These are phyloP conservation scores for Cyclostephanos tholiformis DNA, from an alignment of 108 stramenopile genomes.

Conservation along the genomic window DNA sequence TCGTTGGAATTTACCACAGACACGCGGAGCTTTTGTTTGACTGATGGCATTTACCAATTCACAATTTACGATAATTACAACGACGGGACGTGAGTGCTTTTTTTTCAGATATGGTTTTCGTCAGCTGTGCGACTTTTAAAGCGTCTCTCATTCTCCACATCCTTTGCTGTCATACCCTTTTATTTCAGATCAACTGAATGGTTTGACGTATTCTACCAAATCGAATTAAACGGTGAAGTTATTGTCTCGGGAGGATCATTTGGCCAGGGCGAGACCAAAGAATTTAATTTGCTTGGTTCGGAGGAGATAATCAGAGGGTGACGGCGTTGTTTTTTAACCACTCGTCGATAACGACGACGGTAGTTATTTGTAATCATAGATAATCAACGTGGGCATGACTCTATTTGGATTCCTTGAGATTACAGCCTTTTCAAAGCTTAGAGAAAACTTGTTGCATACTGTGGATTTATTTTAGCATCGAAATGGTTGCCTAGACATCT, in stretches of 20 bases:
- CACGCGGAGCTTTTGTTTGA: slow-evolving; percentile 13
- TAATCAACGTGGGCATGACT: too few relatives aligned
- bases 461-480: slow-evolving; percentile 3
- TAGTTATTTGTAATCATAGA: too few relatives aligned
- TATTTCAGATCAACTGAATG: slow-evolving; percentile 6
- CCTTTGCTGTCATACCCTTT: neutral
- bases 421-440: too few relatives aligned
- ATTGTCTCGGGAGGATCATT: slow-evolving; percentile 19
- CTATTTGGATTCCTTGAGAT: neutral
- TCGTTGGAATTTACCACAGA: slow-evolving; percentile 16
- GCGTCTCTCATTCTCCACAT: neutral
- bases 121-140: neutral
- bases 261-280: slow-evolving; percentile 16
- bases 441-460: neutral
- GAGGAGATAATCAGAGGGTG: slow-evolving; percentile 1
- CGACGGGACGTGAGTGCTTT: slow-evolving; percentile 21
- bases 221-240: slow-evolving; percentile 1
- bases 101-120: neutral
- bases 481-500: slow-evolving; percentile 57
- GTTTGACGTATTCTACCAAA: slow-evolving; percentile 1
- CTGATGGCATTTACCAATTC: slow-evolving; percentile 16
- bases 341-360: neutral
- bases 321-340: neutral
- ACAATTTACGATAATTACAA: slow-evolving; percentile 25
- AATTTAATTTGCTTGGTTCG: neutral